Evolutionary conservation across 1,139 yeast genomes (phyloP).

Genomic region (Candida buenavistaensis): DNA sequence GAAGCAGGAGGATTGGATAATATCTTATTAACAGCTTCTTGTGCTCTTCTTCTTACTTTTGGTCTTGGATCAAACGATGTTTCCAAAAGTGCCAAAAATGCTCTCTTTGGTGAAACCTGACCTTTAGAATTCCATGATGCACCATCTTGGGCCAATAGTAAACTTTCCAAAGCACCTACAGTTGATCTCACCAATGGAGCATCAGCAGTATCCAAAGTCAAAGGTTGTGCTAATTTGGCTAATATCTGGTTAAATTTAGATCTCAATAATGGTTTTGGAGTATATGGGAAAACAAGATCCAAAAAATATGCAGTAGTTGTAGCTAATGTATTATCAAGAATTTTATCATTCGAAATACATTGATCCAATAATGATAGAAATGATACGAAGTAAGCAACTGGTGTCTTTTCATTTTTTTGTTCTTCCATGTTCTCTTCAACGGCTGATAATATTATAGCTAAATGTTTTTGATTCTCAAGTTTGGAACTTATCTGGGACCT

Average conservation of each 20-base stretch:
- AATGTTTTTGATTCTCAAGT: slow-evolving; percentile 78
- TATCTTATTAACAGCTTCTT: slow-evolving; percentile 72
- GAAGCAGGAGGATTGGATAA: slow-evolving; percentile 74
- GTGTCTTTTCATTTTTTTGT: slow-evolving; percentile 58
- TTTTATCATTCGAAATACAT: slow-evolving; percentile 54
- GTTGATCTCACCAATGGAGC: slow-evolving; percentile 87
- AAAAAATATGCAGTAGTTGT: slow-evolving; percentile 78
- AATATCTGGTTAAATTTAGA: slow-evolving; percentile 77
- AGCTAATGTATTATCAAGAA: slow-evolving; percentile 63
- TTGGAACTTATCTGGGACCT: slow-evolving; percentile 72
- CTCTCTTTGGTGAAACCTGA: slow-evolving; percentile 77
- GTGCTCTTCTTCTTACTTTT: slow-evolving; percentile 93
- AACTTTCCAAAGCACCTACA: slow-evolving; percentile 79
- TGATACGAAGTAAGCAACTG: slow-evolving; percentile 81
- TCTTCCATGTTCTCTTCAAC: slow-evolving; percentile 86
- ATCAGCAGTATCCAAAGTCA: slow-evolving; percentile 67
- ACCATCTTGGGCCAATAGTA: slow-evolving; percentile 78
- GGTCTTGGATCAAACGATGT: slow-evolving; percentile 88
- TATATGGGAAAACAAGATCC: slow-evolving; percentile 75
- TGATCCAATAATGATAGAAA: slow-evolving; percentile 81
- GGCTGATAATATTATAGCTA: slow-evolving; percentile 72
- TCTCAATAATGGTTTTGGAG: slow-evolving; percentile 67
- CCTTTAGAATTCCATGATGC: slow-evolving; percentile 63
- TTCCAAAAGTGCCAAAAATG: slow-evolving; percentile 76
- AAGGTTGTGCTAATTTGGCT: slow-evolving; percentile 76